Evolutionary conservation across 1,284 basidiomycete genomes (phyloP), one percentile per base, ranked within the genome.

Genomic region (Thecaphora frezii): DNA sequence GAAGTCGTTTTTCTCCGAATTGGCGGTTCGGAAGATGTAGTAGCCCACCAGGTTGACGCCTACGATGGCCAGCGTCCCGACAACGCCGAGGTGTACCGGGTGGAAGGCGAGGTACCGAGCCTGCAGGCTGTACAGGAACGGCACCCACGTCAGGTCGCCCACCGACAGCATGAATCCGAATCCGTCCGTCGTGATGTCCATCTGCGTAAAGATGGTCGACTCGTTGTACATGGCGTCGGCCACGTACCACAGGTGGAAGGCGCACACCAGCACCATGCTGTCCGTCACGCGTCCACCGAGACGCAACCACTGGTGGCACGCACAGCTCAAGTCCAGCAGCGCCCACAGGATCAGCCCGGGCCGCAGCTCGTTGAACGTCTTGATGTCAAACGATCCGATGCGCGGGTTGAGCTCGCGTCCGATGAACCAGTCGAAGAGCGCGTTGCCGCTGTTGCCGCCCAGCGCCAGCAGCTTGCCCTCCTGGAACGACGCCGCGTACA

Each of bases 111-210:
- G 87, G 81, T 90, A 98, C 51, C 93, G 88, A 1, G 93, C 91
- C 82, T 98, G 93, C 5, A 97, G 85, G 22, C 87, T 88, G 81
- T 97, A 99, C 16, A 87, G 87, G 81, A 97, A 97, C 5, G 96
- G 96, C 10, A 98, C 90, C 90, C 92, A 97, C 19, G 87, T 83
- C 23, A 97, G 85, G 79, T 98, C 93, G 44, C 94, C 96, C 46
- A 96, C 87, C 3, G 91, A 83, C 28, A 99, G 87, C 96, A 98
- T 99, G 84, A 94, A 97, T 8, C 96, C 96, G 71, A 98, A 97
- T 5, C 94, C 94, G 72, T 99, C 96, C 25, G 91, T 91, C 9
- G 89, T 94, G 76, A 98, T 96, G 79, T 98, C 94, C 92, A 98
- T 97, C 19, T 90, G 93, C 10, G 90, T 93, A 61, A 98, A 85